Conservation (phyloP, 164 flowering plant species). For the Tetracentron sinense region DNA sequence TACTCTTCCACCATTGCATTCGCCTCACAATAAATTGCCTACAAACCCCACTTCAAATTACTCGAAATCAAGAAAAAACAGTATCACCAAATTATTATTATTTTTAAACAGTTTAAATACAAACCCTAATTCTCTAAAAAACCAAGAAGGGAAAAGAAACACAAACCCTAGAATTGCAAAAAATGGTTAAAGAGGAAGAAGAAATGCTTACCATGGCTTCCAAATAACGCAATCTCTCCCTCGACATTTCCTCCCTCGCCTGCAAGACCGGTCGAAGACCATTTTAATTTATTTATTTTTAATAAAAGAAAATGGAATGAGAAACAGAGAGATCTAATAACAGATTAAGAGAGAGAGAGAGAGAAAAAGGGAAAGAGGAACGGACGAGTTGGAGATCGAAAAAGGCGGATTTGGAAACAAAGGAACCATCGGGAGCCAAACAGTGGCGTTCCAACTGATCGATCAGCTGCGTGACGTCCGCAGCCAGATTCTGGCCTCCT, state of each 20-base stretch:
- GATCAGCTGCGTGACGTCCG: constrained; percentile 59
- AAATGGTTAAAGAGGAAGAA: not conserved
- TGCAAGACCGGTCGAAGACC: constrained; percentile 28
- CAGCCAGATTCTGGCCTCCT: constrained; percentile 43
- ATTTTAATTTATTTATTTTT: too few species aligned
- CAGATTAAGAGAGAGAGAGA: not conserved
- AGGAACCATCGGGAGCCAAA: constrained; percentile 92
- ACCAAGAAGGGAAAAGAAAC: not conserved
- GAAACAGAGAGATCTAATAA: not conserved
- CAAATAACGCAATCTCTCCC: constrained; percentile 83
- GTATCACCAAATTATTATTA: too few species aligned
- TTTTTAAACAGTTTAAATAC: too few species aligned
- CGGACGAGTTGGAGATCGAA: constrained; percentile 77
- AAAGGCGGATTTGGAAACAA: constrained; percentile 74
- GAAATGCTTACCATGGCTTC: constrained; percentile 68
- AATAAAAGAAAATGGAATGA: not conserved
- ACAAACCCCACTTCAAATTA: constrained; percentile 5
- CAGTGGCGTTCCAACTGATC: constrained; percentile 95
- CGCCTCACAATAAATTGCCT: constrained; percentile 87
- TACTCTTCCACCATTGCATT: constrained; percentile 86
- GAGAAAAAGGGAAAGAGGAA: constrained; percentile 3
- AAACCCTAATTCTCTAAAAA: too few species aligned
- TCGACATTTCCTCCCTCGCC: constrained; percentile 96
- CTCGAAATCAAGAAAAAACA: not conserved
- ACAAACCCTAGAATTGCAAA: not conserved